Evolutionary conservation across 495 filamentous ascomycete genomes (phyloP), one percentile per base, ranked within the genome.

Genomic region (Tuber indicum): DNA sequence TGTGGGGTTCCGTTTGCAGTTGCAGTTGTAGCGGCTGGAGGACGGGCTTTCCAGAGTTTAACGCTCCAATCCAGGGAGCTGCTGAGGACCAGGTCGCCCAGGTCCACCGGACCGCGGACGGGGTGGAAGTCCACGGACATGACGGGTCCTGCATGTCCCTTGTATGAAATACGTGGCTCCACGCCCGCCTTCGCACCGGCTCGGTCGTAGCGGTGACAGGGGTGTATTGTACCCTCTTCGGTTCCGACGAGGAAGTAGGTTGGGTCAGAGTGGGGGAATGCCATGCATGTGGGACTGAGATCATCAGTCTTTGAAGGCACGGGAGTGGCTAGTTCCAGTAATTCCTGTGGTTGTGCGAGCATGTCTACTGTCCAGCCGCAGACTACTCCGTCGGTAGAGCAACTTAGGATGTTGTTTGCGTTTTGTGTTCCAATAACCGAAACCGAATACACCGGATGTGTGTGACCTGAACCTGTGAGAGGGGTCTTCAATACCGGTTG

Each of bases 321-420:
- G n/a, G 96, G 96, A 2, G 92, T 91, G 39, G 88, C 89, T 36
- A 99, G 89, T 74, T 94, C 92, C 49, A 99, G 89, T 66, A 91
- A 91, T 86, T 99, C 96, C 85, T 97, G 94, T 0, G 96, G 96
- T 82, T 96, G 91, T 1, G 93, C 91, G 47, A 99, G 91, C 94
- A 98, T 98, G 85, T 98, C 96, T 17, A 97, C 91, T 26, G 91
- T 92, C 96, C 96, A 99, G 70, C 93, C 92, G 85, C 96, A 98
- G 77, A 98, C 92, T 47, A 95, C 93, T 75, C 96, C 96, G 82
- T 99, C 96, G 0, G 96, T 99, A 5, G 94, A 97, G 83, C 91
- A 92, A 32, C 93, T 96, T 75, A 99, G 90, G 84, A 99, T 97
- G 83, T 98, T 98, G 85, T 97, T 96, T 72, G 96, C 96, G 84